A percentile compares a stretch with the other conserved stretches of the same genome.
phyloP scores from a whole-genome alignment of 2,329 filamentous ascomycete genomes.

The Graphium sp. region DNA sequence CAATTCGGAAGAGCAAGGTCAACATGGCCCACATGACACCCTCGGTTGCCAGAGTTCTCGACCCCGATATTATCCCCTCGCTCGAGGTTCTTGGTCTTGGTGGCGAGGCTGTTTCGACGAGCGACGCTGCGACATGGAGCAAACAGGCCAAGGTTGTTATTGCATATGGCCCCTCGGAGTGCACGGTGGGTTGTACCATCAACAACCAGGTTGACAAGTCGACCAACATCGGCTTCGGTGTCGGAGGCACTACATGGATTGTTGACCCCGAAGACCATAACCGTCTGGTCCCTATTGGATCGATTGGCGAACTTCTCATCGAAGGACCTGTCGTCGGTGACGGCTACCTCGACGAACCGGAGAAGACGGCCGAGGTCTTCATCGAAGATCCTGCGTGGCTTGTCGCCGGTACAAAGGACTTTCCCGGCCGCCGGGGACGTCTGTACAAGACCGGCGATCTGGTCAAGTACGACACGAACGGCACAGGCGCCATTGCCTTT shows the following conservation, averaged over 20 bases:
- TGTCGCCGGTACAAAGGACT: slow-evolving; percentile 16
- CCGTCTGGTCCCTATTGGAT: slow-evolving; percentile 26
- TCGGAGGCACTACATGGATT: slow-evolving; percentile 31
- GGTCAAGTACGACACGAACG: slow-evolving; percentile 33
- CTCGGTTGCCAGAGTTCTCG: slow-evolving; percentile 28
- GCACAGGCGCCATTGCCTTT: slow-evolving; percentile 35
- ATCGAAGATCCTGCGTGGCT: slow-evolving; percentile 38
- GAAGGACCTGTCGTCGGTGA: slow-evolving; percentile 44
- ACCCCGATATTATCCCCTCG: slow-evolving; percentile 24
- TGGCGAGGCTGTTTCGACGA: slow-evolving; percentile 33
- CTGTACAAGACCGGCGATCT: slow-evolving; percentile 46
- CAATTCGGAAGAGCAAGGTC: slow-evolving; percentile 22
- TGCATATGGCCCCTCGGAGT: slow-evolving; percentile 36
- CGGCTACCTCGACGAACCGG: slow-evolving; percentile 40
- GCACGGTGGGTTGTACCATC: slow-evolving; percentile 32
- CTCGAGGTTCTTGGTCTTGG: slow-evolving; percentile 29
- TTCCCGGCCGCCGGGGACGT: slow-evolving; percentile 20
- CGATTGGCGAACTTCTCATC: slow-evolving; percentile 34
- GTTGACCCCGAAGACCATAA: slow-evolving; percentile 29
- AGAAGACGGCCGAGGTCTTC: slow-evolving; percentile 40
- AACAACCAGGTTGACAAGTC: slow-evolving; percentile 23
- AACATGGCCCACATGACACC: slow-evolving; percentile 35
- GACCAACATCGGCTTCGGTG: slow-evolving; percentile 29
- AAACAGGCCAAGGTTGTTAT: slow-evolving; percentile 27
- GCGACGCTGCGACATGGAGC: slow-evolving; percentile 30